Percentiles rank a stretch among this genome's conserved stretches.
These are phyloP conservation scores for Clonostachys rosea DNA, from an alignment of 2,329 filamentous ascomycete genomes.

Conservation along the genomic window DNA sequence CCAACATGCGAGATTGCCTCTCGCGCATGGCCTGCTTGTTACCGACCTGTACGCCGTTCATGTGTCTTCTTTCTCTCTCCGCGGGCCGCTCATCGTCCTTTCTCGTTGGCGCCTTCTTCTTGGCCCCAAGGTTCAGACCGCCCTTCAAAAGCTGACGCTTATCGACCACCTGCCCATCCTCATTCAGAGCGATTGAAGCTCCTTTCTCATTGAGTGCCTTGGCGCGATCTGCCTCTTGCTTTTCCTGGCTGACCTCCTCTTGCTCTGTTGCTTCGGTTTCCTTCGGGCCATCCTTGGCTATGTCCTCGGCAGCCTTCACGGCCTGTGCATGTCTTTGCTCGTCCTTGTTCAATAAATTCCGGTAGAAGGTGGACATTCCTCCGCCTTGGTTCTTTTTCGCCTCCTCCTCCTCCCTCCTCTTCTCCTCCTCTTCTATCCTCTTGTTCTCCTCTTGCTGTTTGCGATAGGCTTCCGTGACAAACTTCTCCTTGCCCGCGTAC, in stretches of 20 bases:
- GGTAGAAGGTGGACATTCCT: conserved; percentile 79
- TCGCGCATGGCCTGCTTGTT: conserved; percentile 67
- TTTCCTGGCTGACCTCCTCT: conserved; percentile 43
- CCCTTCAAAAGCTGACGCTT: conserved; percentile 75
- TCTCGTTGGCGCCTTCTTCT: conserved; percentile 31
- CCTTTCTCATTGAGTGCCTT: conserved; percentile 60
- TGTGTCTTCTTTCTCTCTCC: conserved; percentile 24
- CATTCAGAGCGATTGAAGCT: conserved; percentile 65
- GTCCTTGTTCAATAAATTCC: conserved; percentile 64
- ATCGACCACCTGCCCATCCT: conserved; percentile 79
- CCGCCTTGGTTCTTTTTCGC: conserved; percentile 55
- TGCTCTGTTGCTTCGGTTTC: conserved; percentile 28
- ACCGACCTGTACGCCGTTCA: conserved; percentile 34
- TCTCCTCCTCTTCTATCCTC: conserved; percentile 68
- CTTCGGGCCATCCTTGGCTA: conserved; percentile 30
- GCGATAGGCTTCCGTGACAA: conserved; percentile 81
- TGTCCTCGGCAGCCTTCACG: conserved; percentile 61
- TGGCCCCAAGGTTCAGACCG: conserved; percentile 68
- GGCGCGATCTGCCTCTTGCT: conserved; percentile 60
- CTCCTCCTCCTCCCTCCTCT: conserved; percentile 57
- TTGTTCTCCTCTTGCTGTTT: conserved; percentile 73
- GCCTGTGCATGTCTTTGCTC: conserved; percentile 67
- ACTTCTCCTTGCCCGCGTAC: conserved; percentile 79
- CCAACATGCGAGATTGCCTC: conserved; percentile 74
- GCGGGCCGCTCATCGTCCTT: conserved; percentile 17